Evolutionary conservation across 2,329 filamentous ascomycete species (phyloP), one percentile per base, ranked within the genome.

Genomic region (Penicillium sp.): DNA sequence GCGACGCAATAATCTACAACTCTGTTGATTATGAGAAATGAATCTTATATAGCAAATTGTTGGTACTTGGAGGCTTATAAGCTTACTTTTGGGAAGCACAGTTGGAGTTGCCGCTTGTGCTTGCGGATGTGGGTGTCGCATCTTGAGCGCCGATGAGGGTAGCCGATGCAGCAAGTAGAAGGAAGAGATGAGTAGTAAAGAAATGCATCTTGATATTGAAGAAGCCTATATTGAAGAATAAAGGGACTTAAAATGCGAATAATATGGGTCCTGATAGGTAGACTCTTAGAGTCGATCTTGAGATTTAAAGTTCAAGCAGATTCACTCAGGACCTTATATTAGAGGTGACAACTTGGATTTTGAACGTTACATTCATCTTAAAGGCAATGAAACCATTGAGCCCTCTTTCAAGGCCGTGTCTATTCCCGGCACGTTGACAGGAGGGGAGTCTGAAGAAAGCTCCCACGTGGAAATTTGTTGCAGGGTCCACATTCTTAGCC

Each of bases 1-100:
- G 36, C 21, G 6, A 64, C 58, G 21, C 64, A 66, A 52, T 36
- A 29, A 23, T 66, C 60, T 36, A 66, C 64, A 13, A 66, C 8
- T 12, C 64, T 66, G 17, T 42, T 36, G 9, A 15, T 17, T n/a
- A 25, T 63, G 12, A 63, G 57, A 41, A 36, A 3, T 0, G 15
- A 3, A 15, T 33, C 29, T 4, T n/a, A n/a, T n/a, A 12, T 12
- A 4, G 15, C 6, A 25, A 17, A 15, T 35, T 1, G 9, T 6
- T 31, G 3, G 13, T 6, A 15, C 6, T n/a, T 3, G 5, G 12
- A n/a, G 5, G 17, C 49, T 55, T 53, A 61, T 58, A 6, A 3
- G n/a, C 49, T 55, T 56, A 62, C 61, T 57, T 29, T 43, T 63
- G 59, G 23, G 47, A 55, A n/a, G 53, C 50, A 17, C 63, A 65